Base-by-base conservation (phyloP, 768 basidiomycete genomes). In the Suillus paluster region DNA sequence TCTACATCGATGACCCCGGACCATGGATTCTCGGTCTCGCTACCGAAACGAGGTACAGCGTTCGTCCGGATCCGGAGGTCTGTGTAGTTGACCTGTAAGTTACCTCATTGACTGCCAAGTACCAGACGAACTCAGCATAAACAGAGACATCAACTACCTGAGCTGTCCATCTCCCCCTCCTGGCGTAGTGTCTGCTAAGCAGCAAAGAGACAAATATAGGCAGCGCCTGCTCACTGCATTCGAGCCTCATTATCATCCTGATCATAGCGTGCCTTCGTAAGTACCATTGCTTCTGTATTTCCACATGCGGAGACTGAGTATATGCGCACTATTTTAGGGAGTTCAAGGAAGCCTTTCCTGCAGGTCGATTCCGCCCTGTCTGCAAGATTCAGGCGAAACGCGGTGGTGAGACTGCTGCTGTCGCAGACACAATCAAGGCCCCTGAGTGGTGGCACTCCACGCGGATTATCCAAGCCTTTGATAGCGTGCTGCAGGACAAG, bases 401-500 rank as follows among this genome's bases (percentile, higher is more conserved):
- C 54, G 89, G 91, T 23, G 88, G 86, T 4, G 87, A 94, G 39
- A 87, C 88, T 34, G 82, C 92, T 46, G 87, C 91, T 38, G 91
- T 95, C 15, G 94, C 94, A 3, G 95, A 97, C 69, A 89, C 91
- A 66, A 91, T 97, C 70, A 91, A 92, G 70, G 82, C 93, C 42
- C 95, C 95, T 0, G 88, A 89, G 65, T 97, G 95, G 95, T 97
- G 95, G 95, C 89, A 94, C 68, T 92, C 91, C 36, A 93, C 92
- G 3, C 87, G 90, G 53, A 92, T 97, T 68, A 91, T 97, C 58
- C 89, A 91, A 67, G 95, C 94, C 14, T 95, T 97, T 64, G 95
- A 97, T 72, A 81, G 80, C 52, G 93, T 97, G 41, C 81, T 97
- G 59, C 87, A 90, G 65, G 92, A 96, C 70, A 92, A 87, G 83